These are phyloP conservation scores for Candida sp. DNA, from an alignment of 1,139 yeast species.

Conservation along the genomic window DNA sequence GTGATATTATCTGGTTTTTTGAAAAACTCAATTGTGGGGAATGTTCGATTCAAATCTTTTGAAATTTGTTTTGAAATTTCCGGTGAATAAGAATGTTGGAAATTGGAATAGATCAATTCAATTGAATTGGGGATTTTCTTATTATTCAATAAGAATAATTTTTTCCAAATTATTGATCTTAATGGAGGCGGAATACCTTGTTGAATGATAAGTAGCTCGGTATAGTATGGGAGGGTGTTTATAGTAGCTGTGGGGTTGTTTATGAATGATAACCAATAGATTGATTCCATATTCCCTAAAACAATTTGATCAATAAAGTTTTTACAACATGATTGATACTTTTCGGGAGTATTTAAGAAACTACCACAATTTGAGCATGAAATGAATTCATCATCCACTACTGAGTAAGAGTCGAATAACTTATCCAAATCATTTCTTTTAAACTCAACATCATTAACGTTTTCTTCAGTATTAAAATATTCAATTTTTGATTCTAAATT, in stretches of 20 bases:
- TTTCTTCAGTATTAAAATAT: constrained; percentile 8
- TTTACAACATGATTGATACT: constrained; percentile 11
- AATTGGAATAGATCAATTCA: constrained; percentile 32
- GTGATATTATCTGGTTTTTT: constrained; percentile 38
- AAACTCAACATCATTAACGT: constrained; percentile 2
- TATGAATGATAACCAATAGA: constrained; percentile 46
- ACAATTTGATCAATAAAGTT: constrained; percentile 2
- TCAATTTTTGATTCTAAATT: constrained; percentile 31
- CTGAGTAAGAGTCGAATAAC: constrained; percentile 20
- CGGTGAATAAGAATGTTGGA: constrained; percentile 41
- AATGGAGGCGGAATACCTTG: constrained; percentile 41
- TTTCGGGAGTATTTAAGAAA: constrained; percentile 9
- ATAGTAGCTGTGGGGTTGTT: constrained; percentile 44
- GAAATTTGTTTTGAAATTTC: constrained; percentile 52
- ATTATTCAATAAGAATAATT: constrained; percentile 28
- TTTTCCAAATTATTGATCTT: constrained; percentile 35
- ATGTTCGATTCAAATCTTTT: constrained; percentile 62
- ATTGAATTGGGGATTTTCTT: constrained; percentile 35
- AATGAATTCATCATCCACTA: constrained; percentile 31
- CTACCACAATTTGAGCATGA: constrained; percentile 24
- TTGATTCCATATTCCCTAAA: constrained; percentile 25
- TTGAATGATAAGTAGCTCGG: constrained; percentile 37
- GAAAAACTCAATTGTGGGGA: constrained; percentile 56
- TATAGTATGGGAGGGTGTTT: constrained; percentile 44
- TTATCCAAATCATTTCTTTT: constrained; percentile 6